Conservation (phyloP, 306 rosid genomes). For the Rosa persica region DNA sequence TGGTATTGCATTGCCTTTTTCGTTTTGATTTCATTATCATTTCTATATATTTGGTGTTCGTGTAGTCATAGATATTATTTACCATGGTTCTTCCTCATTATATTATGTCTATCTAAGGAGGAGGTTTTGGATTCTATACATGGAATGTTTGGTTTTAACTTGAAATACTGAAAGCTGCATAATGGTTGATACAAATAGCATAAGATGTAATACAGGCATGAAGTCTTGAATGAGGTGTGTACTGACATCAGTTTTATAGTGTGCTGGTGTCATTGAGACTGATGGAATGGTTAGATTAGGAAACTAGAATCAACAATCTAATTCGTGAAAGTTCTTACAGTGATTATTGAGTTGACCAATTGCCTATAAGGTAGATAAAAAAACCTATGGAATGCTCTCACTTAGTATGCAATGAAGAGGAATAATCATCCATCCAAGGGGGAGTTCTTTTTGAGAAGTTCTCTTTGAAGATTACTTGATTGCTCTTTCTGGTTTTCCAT, state of each 20-base stretch:
- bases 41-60: not conserved
- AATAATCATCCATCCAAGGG: not conserved
- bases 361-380: slow-evolving; percentile 6
- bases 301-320: not conserved
- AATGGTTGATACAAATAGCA: not conserved
- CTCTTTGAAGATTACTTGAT: not conserved
- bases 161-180: not conserved
- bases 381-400: not conserved
- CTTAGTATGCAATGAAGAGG: slow-evolving; percentile 3
- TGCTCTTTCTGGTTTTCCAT: slow-evolving; percentile 1
- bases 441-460: not conserved
- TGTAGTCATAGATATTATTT: slow-evolving; percentile 2
- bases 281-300: slow-evolving; percentile 4
- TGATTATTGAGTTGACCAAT: not conserved
- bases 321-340: slow-evolving; percentile 3
- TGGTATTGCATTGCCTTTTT: not conserved
- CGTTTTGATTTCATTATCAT: slow-evolving; percentile 4
- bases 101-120: not conserved
- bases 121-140: not conserved
- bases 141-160: not conserved
- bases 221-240: not conserved
- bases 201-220: not conserved
- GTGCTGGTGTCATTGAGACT: not conserved
- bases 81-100: not conserved
- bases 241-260: not conserved